Percentiles rank a stretch among this genome's conserved stretches.
Conservation (phyloP, 1,284 basidiomycete species). For the Moesziomyces aphidis region DNA sequence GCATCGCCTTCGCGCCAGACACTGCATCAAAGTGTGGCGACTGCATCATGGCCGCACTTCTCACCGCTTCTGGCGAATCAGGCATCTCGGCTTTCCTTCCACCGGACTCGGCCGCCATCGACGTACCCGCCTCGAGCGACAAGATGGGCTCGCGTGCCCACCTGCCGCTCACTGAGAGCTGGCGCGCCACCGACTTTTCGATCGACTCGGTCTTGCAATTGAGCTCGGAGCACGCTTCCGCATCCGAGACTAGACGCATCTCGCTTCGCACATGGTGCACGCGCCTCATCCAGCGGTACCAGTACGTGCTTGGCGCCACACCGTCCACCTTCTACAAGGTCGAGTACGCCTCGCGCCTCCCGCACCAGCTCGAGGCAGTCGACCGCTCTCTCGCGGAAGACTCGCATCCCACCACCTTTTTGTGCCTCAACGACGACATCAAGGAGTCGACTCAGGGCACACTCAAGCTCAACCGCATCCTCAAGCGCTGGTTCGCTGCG, state of each 20-base stretch:
- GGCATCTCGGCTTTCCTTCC: constrained; percentile 45
- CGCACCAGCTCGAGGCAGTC: constrained; percentile 22
- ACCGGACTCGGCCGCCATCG: constrained; percentile 6
- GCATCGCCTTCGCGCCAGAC: constrained; percentile 28
- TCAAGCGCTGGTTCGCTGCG: constrained; percentile 30
- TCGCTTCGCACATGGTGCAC: constrained; percentile 37
- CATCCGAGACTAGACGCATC: constrained; percentile 1
- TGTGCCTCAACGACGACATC: constrained; percentile 54
- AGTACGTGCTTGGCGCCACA: constrained; percentile 36
- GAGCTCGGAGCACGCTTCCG: not conserved
- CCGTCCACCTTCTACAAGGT: constrained; percentile 49
- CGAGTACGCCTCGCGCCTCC: constrained; percentile 29
- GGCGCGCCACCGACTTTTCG: constrained; percentile 33
- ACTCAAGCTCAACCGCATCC: constrained; percentile 29
- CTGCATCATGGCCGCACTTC: constrained; percentile 43
- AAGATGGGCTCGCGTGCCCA: constrained; percentile 21
- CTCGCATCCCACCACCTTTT: constrained; percentile 23
- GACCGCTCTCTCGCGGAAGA: constrained; percentile 14
- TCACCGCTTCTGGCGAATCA: constrained; percentile 24
- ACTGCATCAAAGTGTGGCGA: constrained; percentile 27
- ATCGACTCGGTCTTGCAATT: constrained; percentile 16
- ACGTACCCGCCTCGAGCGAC: not conserved
- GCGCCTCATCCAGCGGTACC: constrained; percentile 38
- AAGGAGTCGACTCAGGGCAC: constrained; percentile 30
- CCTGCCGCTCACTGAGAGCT: constrained; percentile 34